phyloP scores from a whole-genome alignment of 1,284 basidiomycete genomes.

The Moesziomyces sp. region DNA sequence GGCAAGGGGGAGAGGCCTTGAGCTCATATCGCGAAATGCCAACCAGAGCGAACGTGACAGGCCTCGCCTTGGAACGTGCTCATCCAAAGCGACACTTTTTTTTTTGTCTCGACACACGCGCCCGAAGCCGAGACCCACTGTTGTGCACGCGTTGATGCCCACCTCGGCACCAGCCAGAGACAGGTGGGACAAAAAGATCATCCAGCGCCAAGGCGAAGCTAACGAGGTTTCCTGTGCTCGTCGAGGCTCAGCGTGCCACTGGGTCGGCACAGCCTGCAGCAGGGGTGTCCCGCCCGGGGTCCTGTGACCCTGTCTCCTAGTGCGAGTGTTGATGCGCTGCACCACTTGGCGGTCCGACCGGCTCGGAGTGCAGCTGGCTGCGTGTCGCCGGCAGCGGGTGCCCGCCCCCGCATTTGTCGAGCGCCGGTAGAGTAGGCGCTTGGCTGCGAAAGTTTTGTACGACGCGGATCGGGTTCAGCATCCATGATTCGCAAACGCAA shows the following conservation, averaged over 20 bases:
- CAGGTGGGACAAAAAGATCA: too few relatives aligned
- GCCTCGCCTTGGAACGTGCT: conserved; percentile 36
- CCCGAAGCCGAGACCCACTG: too few relatives aligned
- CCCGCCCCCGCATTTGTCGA: background rate
- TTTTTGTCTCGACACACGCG: background rate
- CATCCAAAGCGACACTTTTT: background rate
- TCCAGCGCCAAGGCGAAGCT: too few relatives aligned
- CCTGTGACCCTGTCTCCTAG: conserved; percentile 7
- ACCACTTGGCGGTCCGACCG: conserved; percentile 29
- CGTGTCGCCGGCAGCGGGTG: background rate
- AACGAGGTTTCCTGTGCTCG: background rate
- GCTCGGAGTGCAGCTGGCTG: conserved; percentile 9
- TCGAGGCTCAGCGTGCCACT: background rate
- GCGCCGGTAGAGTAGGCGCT: background rate
- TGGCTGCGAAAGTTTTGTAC: conserved; percentile 1
- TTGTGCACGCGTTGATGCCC: too few relatives aligned
- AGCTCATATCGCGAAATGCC: conserved; percentile 1
- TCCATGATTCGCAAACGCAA: background rate
- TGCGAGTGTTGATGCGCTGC: conserved; percentile 6
- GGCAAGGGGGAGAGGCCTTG: background rate
- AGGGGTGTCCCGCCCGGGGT: background rate
- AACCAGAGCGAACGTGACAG: conserved; percentile 30
- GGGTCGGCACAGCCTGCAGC: background rate
- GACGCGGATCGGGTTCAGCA: background rate
- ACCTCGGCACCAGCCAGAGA: too few relatives aligned